Evolutionary conservation across 2,329 filamentous ascomycete species (phyloP).

Genomic region (Aspergillus ustus): DNA sequence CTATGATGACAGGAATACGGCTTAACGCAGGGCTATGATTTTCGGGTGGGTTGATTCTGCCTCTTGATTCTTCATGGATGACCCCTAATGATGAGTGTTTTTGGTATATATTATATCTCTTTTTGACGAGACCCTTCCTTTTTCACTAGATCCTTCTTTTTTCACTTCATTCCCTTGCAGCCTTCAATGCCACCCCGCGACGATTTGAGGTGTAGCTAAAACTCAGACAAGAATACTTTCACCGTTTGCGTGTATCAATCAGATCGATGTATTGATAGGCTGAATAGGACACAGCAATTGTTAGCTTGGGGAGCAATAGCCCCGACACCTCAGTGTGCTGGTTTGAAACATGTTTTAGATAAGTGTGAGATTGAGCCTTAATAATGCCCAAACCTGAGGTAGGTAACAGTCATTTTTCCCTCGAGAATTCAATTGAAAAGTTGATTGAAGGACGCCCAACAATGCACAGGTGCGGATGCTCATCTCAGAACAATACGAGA

Average conservation of each 20-base stretch:
- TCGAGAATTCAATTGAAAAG: not conserved
- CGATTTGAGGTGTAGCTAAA: not conserved
- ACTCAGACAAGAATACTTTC: not conserved
- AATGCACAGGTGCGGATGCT: not conserved
- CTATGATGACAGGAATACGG: conserved; percentile 28
- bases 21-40: conserved; percentile 41
- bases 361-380: not conserved
- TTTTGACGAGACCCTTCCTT: not conserved
- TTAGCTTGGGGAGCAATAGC: not conserved
- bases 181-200: not conserved
- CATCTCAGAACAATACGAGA: not conserved
- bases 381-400: not conserved
- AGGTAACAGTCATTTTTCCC: not conserved
- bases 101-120: not conserved
- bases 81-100: not conserved
- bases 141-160: too few relatives aligned
- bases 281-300: not conserved
- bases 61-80: not conserved
- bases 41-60: not conserved
- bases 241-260: not conserved
- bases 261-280: not conserved
- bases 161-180: not conserved
- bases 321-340: not conserved
- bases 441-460: not conserved
- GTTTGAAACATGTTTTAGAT: not conserved